phyloP scores from a whole-genome alignment of 2,329 filamentous ascomycete species.

The Nemania serpens region DNA sequence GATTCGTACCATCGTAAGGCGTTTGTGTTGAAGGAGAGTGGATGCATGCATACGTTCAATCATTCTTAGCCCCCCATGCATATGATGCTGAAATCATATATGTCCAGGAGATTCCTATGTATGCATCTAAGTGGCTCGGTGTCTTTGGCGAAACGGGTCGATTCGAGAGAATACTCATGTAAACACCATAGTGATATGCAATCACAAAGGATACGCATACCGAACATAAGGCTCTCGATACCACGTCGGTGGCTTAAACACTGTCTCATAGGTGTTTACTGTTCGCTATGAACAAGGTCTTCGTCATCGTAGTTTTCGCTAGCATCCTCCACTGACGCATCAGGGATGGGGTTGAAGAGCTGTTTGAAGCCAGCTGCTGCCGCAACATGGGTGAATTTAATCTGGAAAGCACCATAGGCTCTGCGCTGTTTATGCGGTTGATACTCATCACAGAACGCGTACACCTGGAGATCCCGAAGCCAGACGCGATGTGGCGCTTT shows the following conservation, averaged over 20 bases:
- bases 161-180: no score
- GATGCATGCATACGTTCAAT: background rate
- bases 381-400: conserved; percentile 48
- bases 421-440: conserved; percentile 57
- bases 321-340: conserved; percentile 25
- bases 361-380: conserved; percentile 49
- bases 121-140: no score
- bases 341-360: conserved; percentile 43
- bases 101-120: no score
- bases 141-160: no score
- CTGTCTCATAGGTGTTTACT: background rate
- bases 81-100: no score
- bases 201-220: no score
- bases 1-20: conserved; percentile 5
- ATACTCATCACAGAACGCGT: conserved; percentile 64
- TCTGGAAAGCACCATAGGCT: conserved; percentile 54
- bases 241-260: background rate
- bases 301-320: conserved; percentile 21
- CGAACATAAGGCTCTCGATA: no score
- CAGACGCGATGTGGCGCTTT: conserved; percentile 53
- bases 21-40: background rate
- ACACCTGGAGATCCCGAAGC: conserved; percentile 60
- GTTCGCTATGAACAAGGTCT: conserved; percentile 9
- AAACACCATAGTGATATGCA: no score
- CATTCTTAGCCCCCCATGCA: background rate